phyloP scores from a whole-genome alignment of 2,329 filamentous ascomycete genomes.

The Hymenoscyphus fructigenus region DNA sequence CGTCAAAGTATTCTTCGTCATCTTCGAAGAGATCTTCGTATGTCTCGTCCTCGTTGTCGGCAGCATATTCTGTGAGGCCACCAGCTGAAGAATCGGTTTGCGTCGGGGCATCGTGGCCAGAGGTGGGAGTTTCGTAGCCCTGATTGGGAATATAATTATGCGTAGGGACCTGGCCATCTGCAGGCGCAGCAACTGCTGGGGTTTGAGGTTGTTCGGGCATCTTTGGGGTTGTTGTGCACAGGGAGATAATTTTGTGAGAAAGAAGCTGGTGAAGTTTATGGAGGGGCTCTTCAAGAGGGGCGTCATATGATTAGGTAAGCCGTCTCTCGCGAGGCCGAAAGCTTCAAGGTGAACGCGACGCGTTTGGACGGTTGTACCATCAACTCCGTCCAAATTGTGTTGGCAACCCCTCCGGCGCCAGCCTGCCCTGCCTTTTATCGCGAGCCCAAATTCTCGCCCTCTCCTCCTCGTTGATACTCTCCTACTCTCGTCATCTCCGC shows the following conservation, averaged over 20 bases:
- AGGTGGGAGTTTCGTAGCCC: slow-evolving; percentile 44
- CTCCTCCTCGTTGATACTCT: not conserved
- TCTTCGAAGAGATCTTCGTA: slow-evolving; percentile 53
- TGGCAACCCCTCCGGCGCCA: not conserved
- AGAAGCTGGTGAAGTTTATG: too few relatives aligned
- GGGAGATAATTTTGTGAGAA: not conserved
- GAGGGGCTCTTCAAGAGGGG: too few relatives aligned
- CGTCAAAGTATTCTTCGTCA: slow-evolving; percentile 60
- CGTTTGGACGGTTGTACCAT: not conserved
- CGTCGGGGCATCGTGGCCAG: slow-evolving; percentile 36
- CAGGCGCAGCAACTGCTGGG: slow-evolving; percentile 29
- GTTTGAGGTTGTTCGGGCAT: slow-evolving; percentile 1
- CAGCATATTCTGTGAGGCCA: slow-evolving; percentile 35
- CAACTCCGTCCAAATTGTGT: not conserved
- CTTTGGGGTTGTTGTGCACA: not conserved
- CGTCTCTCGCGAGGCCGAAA: too few relatives aligned
- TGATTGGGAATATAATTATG: slow-evolving; percentile 50
- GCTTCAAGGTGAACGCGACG: not conserved
- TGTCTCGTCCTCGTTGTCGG: slow-evolving; percentile 43
- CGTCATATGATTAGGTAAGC: too few relatives aligned
- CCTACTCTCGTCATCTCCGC: not conserved
- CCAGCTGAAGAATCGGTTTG: slow-evolving; percentile 33
- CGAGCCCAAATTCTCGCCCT: not conserved
- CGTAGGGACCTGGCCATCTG: slow-evolving; percentile 45
- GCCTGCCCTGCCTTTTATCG: not conserved